Evolutionary conservation across 805 yeast genomes (phyloP).

Genomic region (Kurtzmaniella fragi): DNA sequence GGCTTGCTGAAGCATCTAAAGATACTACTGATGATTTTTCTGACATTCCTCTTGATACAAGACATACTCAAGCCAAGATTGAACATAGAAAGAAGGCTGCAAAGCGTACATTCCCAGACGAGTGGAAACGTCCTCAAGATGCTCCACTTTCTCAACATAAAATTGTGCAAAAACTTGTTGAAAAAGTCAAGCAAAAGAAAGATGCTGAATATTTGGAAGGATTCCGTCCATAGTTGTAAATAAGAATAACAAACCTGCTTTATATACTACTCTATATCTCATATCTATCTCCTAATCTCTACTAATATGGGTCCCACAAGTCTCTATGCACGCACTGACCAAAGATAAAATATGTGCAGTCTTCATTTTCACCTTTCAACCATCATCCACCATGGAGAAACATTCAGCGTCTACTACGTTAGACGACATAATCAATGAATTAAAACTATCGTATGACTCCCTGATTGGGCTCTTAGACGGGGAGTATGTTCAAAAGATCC

Average conservation of each 20-base stretch:
- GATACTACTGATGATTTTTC: slow-evolving; percentile 58
- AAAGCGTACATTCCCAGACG: slow-evolving; percentile 60
- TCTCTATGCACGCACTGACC: no score
- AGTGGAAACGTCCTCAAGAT: slow-evolving; percentile 66
- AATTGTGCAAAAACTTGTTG: slow-evolving; percentile 28
- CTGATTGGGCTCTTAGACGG: slow-evolving; percentile 61
- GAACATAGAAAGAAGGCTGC: slow-evolving; percentile 34
- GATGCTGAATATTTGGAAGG: slow-evolving; percentile 26
- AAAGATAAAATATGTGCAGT: no score
- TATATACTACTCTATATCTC: no score
- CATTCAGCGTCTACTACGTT: slow-evolving; percentile 39
- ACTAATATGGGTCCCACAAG: no score
- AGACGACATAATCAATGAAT: slow-evolving; percentile 47
- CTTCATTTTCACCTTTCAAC: no score
- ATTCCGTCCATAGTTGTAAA: slow-evolving; percentile 15
- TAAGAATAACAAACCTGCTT: no score
- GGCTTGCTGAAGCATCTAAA: slow-evolving; percentile 60
- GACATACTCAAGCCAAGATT: slow-evolving; percentile 50
- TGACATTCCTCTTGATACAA: slow-evolving; percentile 77
- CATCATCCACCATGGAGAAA: slow-evolving; percentile 5
- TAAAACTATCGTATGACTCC: slow-evolving; percentile 52
- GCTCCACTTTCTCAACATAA: slow-evolving; percentile 49
- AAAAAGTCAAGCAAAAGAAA: slow-evolving; percentile 24
- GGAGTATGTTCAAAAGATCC: slow-evolving; percentile 38
- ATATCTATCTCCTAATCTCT: background rate